These are phyloP conservation scores for Boletus patriciae DNA, from an alignment of 768 basidiomycete species.

Conservation along the genomic window DNA sequence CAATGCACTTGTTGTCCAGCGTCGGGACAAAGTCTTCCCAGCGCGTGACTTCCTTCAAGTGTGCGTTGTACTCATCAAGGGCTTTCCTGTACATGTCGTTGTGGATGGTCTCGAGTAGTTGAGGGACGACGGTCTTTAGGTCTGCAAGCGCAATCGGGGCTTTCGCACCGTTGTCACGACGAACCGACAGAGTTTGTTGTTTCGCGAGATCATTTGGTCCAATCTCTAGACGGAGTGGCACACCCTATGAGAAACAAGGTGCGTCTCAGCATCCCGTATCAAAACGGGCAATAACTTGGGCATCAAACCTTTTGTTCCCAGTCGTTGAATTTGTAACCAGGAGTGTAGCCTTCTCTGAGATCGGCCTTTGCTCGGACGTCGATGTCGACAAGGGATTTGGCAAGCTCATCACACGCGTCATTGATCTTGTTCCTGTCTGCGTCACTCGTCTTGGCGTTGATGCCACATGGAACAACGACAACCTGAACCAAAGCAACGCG, in stretches of 20 bases:
- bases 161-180: slow-evolving; percentile 75
- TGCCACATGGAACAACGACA: slow-evolving; percentile 89
- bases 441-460: slow-evolving; percentile 80
- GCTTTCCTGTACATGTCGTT: slow-evolving; percentile 83
- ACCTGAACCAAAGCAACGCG: slow-evolving; percentile 92
- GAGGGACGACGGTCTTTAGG: slow-evolving; percentile 50
- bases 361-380: slow-evolving; percentile 88
- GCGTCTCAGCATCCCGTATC: neutral
- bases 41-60: slow-evolving; percentile 68
- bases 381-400: slow-evolving; percentile 64
- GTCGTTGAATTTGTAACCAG: slow-evolving; percentile 98
- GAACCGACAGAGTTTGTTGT: slow-evolving; percentile 77
- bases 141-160: slow-evolving; percentile 51
- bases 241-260: slow-evolving; percentile 58
- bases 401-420: slow-evolving; percentile 74
- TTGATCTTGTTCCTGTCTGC: slow-evolving; percentile 70
- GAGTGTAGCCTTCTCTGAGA: slow-evolving; percentile 92
- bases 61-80: slow-evolving; percentile 65
- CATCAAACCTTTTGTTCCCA: slow-evolving; percentile 91
- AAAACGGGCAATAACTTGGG: neutral
- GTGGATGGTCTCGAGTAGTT: slow-evolving; percentile 84
- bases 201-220: slow-evolving; percentile 91
- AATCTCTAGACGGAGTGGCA: slow-evolving; percentile 95
- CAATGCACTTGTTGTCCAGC: slow-evolving; percentile 83
- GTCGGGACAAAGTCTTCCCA: slow-evolving; percentile 95